Evolutionary conservation across 1,284 basidiomycete genomes (phyloP), one percentile per base, ranked within the genome.

Genomic region (Schizophyllum amplum): DNA sequence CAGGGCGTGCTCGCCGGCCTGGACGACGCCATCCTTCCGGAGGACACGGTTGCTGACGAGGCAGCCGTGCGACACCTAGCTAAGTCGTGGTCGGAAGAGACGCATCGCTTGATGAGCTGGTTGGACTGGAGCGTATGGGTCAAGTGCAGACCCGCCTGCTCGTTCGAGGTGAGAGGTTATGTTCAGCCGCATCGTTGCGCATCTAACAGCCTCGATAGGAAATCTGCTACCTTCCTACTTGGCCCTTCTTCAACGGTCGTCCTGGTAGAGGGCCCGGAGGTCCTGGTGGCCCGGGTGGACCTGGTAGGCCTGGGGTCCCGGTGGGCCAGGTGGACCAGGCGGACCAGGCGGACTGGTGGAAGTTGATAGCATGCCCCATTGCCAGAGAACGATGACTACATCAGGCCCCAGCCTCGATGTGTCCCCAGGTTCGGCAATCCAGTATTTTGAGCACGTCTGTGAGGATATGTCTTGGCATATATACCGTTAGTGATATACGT

Each of bases 41-140:
- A 54, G 48, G 24, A 24, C 21, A 24, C 58, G 2, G 22, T 21
- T 17, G 27, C 55, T 5, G 52, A 42, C 5, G 24, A 51, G 11
- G 26, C 5, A 4, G 52, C 11, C 15, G 23, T 33, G 46, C 5
- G 25, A 46, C 42, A 11, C 20, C 55, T 71, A 7, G 25, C 64
- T 5, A 55, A 48, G 22, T 47, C 60, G 13, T 76, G 75, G 72
- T 59, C 58, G n/a, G 42, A 24, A 13, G 65, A 70, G 6, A 56
- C 73, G 0, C 62, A 67, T 3, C 60, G 55, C 4, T 59, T 79
- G 53, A 75, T 77, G 69, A 53, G 48, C 0, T 79, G 76, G 77
- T 62, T 79, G 21, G 77, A 75, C 57, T 79, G 77, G 76, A 71
- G 72, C 56, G 62, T 69, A 4, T 78, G 76, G 76, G 62, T 74